A percentile compares a stretch with the other conserved stretches of the same genome.
These are phyloP conservation scores for Debaryomyces hansenii DNA, from an alignment of 805 yeast genomes.

Conservation along the genomic window DNA sequence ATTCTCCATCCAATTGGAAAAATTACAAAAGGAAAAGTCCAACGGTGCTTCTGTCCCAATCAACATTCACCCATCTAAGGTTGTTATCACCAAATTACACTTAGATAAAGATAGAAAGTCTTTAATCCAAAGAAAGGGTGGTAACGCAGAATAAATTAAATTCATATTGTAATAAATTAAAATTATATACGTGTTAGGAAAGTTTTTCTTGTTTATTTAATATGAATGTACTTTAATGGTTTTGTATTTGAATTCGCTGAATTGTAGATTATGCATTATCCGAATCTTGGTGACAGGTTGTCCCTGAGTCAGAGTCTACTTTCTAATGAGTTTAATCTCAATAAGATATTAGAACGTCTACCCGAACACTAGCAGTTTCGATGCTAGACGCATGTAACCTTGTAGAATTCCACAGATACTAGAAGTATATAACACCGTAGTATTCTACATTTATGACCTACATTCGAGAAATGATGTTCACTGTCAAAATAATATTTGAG, in stretches of 20 bases:
- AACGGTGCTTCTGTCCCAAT: constrained; percentile 97
- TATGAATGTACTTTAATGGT: constrained; percentile 18
- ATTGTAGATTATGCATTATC: background rate
- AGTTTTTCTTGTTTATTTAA: constrained; percentile 10
- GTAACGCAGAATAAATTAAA: constrained; percentile 78
- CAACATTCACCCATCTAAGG: constrained; percentile 98
- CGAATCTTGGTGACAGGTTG: background rate
- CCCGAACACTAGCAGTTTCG: too few species aligned
- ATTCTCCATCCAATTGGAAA: constrained; percentile 94
- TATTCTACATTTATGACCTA: too few species aligned
- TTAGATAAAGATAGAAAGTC: constrained; percentile 99
- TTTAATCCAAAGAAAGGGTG: constrained; percentile 96
- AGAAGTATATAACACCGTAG: too few species aligned
- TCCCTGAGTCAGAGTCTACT: background rate
- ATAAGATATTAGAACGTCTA: too few species aligned
- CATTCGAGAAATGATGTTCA: background rate
- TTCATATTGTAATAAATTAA: constrained; percentile 11
- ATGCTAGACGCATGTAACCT: too few species aligned
- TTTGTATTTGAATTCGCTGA: constrained; percentile 1
- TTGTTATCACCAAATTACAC: constrained; percentile 97
- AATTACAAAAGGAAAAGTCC: constrained; percentile 96
- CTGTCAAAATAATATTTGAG: background rate
- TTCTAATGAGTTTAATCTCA: too few species aligned
- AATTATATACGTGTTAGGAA: constrained; percentile 8
- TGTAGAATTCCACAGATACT: too few species aligned